Conservation (phyloP, 164 flowering plant genomes). For the Vitis vinifera region ASM3070453v1 NC_081823.1:9803501-9804000, state of each 20-base stretch:
- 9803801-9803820: conserved; percentile 24
- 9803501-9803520: too few species aligned
- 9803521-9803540: too few species aligned
- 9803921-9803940: conserved; percentile 39
- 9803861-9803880: conserved; percentile 9
- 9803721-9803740: conserved; percentile 48
- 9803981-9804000: conserved; percentile 66
- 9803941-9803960: conserved; percentile 48
- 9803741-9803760: conserved; percentile 38
- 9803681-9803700: conserved; percentile 56
- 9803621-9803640: conserved; percentile 55
- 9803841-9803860: conserved; percentile 55
- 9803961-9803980: conserved; percentile 41
- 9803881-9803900: conserved; percentile 25
- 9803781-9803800: conserved; percentile 66
- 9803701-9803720: conserved; percentile 33
- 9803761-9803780: conserved; percentile 44
- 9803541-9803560: too few species aligned
- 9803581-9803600: conserved; percentile 70
- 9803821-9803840: conserved; percentile 22
- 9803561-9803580: conserved; percentile 34
- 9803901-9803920: conserved; percentile 17
- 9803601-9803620: conserved; percentile 69
- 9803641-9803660: background rate
- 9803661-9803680: conserved; percentile 38